Evolutionary conservation across 305 asterid genomes (phyloP).

Genomic region (Plantago coronopus): DNA sequence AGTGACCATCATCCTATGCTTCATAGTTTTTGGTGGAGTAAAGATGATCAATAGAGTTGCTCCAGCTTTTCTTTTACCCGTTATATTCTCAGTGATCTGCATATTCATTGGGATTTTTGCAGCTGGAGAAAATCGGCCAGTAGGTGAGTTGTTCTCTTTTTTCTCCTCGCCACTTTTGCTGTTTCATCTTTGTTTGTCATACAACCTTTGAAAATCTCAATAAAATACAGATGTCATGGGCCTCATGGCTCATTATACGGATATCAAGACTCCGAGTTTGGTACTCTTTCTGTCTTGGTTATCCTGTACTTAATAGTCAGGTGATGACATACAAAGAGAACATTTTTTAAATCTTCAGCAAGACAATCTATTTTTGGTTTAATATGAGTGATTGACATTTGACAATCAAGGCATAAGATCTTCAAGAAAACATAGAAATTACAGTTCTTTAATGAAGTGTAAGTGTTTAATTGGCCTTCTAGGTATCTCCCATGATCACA

Average conservation of each 20-base stretch:
- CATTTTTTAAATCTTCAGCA: too few relatives aligned
- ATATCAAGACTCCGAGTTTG: too few relatives aligned
- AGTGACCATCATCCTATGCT: conserved; percentile 85
- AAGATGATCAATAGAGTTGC: conserved; percentile 96
- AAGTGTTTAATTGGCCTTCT: background rate
- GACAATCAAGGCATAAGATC: background rate
- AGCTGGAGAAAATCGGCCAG: conserved; percentile 69
- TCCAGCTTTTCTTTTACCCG: conserved; percentile 93
- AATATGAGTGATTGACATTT: background rate
- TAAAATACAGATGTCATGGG: too few relatives aligned
- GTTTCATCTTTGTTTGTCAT: conserved; percentile 6
- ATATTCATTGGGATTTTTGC: conserved; percentile 77
- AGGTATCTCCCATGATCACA: background rate
- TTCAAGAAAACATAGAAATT: background rate
- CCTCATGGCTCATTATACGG: too few relatives aligned
- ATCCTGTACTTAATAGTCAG: too few relatives aligned
- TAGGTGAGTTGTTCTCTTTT: conserved; percentile 39
- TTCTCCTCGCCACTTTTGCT: conserved; percentile 14
- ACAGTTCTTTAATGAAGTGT: background rate
- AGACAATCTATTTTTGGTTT: background rate
- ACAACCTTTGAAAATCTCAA: background rate
- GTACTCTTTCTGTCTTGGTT: too few relatives aligned
- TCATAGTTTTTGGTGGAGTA: conserved; percentile 97
- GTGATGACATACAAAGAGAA: too few relatives aligned
- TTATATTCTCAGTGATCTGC: conserved; percentile 74